A percentile compares a stretch with the other conserved stretches of the same genome.
These are phyloP conservation scores for Fibroporia radiculosa DNA, from an alignment of 768 basidiomycete species.

Conservation along the genomic window DNA sequence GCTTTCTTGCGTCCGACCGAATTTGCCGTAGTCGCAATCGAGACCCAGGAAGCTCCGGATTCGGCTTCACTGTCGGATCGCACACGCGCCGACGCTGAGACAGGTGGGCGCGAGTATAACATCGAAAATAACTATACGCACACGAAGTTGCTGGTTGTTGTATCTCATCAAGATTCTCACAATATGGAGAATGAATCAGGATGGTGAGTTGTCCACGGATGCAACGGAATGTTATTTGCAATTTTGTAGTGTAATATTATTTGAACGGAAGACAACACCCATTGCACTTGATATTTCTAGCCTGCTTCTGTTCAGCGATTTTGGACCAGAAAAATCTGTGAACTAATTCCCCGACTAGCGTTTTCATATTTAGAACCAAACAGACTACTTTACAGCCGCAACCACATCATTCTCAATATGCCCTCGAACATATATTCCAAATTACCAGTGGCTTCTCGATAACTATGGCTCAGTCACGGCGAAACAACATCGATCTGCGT, in stretches of 20 bases:
- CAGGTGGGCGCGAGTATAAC: neutral
- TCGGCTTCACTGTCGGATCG: constrained; percentile 3
- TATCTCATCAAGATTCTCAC: constrained; percentile 31
- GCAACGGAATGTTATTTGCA: no score
- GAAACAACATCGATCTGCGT: constrained; percentile 29
- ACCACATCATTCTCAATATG: constrained; percentile 43
- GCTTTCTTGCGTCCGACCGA: constrained; percentile 36
- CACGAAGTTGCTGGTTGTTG: constrained; percentile 8
- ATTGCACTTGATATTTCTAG: no score
- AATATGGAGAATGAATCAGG: constrained; percentile 31
- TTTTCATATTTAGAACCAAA: neutral
- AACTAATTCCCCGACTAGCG: neutral
- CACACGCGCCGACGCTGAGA: constrained; percentile 1
- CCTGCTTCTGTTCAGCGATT: neutral
- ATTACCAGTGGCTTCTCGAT: constrained; percentile 49
- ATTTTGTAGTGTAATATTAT: no score
- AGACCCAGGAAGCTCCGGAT: constrained; percentile 20
- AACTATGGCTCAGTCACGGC: constrained; percentile 46
- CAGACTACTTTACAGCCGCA: constrained; percentile 15
- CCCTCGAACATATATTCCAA: constrained; percentile 46
- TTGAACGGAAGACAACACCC: no score
- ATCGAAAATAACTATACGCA: neutral
- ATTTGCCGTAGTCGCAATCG: constrained; percentile 34
- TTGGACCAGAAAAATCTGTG: neutral
- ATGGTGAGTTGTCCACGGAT: constrained; percentile 2